Conservation (phyloP, 2,329 filamentous ascomycete species). For the Paecilomyces variotii region DNA sequence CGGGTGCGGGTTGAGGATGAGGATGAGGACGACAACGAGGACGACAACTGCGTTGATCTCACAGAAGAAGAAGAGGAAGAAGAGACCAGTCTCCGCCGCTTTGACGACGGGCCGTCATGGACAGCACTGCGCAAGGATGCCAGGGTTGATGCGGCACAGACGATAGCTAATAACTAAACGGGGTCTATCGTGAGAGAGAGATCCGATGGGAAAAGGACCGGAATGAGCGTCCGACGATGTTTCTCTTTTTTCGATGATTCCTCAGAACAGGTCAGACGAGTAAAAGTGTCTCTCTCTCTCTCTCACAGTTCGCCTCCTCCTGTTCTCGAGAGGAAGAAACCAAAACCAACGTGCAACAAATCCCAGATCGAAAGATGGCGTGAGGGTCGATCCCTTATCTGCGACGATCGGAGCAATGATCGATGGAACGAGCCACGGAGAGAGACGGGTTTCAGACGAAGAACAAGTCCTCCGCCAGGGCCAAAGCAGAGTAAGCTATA, state of each 20-base stretch:
- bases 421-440: not conserved
- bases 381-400: not conserved
- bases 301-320: not conserved
- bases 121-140: conserved; percentile 18
- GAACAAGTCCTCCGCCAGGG: not conserved
- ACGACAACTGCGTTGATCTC: conserved; percentile 7
- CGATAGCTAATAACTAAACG: not conserved
- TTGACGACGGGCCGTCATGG: conserved; percentile 24
- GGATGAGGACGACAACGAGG: conserved; percentile 4
- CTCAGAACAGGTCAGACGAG: not conserved
- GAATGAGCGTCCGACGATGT: not conserved
- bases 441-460: not conserved
- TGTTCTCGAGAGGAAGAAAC: not conserved
- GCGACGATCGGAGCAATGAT: not conserved
- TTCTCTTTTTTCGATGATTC: not conserved
- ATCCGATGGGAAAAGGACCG: not conserved
- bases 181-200: not conserved
- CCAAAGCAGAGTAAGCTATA: no score
- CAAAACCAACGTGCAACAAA: not conserved
- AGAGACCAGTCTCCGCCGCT: conserved; percentile 27
- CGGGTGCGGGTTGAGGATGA: not conserved
- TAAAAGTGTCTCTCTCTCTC: not conserved
- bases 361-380: not conserved
- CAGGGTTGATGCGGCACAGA: conserved; percentile 10
- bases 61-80: conserved; percentile 16